Evolutionary conservation across 1,139 yeast species (phyloP).

Genomic region (Saccharomycopsis phalli): DNA sequence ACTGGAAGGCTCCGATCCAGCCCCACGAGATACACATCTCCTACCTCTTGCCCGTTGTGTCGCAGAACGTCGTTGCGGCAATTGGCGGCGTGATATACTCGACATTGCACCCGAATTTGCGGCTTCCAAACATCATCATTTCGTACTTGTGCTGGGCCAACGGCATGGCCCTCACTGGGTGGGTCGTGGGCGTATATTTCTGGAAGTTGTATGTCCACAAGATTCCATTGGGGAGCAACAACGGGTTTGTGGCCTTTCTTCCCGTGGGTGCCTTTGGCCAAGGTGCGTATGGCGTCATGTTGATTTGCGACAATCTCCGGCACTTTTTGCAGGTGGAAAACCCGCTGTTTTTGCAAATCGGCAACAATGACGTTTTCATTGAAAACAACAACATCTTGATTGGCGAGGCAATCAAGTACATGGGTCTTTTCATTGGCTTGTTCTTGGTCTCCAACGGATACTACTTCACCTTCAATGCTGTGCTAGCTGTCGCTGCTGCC

Average conservation of each 20-base stretch:
- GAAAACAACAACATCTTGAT: constrained; percentile 16
- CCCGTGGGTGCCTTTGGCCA: constrained; percentile 75
- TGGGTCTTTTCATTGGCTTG: constrained; percentile 34
- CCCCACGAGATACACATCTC: constrained; percentile 34
- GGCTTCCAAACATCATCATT: constrained; percentile 45
- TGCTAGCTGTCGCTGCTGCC: constrained; percentile 35
- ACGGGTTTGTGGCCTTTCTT: constrained; percentile 46
- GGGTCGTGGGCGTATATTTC: constrained; percentile 47
- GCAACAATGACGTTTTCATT: constrained; percentile 20
- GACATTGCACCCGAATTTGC: constrained; percentile 36
- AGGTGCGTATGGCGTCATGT: constrained; percentile 60
- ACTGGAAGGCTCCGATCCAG: constrained; percentile 32
- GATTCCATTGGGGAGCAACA: constrained; percentile 40
- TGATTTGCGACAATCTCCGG: constrained; percentile 41
- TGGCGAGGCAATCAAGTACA: constrained; percentile 24
- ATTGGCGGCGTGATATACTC: constrained; percentile 48
- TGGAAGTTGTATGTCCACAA: constrained; percentile 50
- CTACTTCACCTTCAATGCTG: constrained; percentile 51
- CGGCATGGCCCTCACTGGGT: constrained; percentile 54
- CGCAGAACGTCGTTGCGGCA: constrained; percentile 67
- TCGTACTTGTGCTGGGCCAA: constrained; percentile 57
- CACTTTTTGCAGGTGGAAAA: constrained; percentile 22
- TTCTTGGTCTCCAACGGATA: constrained; percentile 53
- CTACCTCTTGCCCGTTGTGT: constrained; percentile 59
- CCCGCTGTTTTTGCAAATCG: constrained; percentile 14